Conservation (phyloP, 176 grass and related monocot species). For the Zea mays region DNA sequence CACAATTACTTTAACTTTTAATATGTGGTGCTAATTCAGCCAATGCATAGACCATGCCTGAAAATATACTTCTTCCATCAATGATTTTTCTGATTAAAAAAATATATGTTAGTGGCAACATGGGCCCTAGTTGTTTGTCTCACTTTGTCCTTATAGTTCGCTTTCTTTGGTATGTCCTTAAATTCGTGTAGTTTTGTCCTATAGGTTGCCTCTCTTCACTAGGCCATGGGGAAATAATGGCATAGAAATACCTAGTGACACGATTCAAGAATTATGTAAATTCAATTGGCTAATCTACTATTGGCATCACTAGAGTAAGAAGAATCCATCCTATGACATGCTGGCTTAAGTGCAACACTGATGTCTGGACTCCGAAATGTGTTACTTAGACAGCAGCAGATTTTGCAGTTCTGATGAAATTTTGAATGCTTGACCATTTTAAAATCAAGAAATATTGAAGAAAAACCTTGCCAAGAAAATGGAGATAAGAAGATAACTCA, state of each 20-base stretch:
- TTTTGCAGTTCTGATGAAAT: not conserved
- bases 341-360: not conserved
- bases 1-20: not conserved
- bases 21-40: not conserved
- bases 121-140: not conserved
- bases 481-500: no score
- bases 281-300: not conserved
- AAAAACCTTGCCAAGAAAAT: no score
- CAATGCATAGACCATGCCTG: not conserved
- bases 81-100: not conserved
- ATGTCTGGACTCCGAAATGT: not conserved
- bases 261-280: not conserved
- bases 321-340: not conserved
- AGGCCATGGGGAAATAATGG: not conserved
- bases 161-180: conserved; percentile 10
- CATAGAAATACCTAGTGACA: not conserved
- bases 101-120: conserved; percentile 2
- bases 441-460: no score
- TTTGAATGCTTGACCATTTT: no score
- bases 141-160: not conserved
- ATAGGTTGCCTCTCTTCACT: not conserved
- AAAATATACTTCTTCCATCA: conserved; percentile 20
- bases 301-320: not conserved
- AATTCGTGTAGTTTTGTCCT: not conserved
- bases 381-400: no score